Evolutionary conservation across 2,329 filamentous ascomycete species (phyloP), one percentile per base, ranked within the genome.

Genomic region (Arthroderma sp.): DNA sequence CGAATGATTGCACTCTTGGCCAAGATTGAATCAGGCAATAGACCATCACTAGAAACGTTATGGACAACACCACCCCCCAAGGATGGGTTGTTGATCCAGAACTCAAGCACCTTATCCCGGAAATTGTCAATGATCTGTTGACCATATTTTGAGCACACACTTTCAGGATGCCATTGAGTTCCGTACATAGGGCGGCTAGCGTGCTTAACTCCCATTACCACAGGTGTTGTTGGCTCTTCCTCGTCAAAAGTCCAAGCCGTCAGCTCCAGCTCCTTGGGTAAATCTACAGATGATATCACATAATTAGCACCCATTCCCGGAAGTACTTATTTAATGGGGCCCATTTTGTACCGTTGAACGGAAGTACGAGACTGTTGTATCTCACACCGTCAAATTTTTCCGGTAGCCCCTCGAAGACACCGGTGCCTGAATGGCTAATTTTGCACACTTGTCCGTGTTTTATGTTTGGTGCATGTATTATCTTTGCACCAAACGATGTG

Each of bases 391-490:
- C 43, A 23, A 61, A 61, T n/a, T 58, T 8, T 17, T 59, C 54
- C 2, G 61, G 74, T 1, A 88, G 76, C 1, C 74, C 76, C 0
- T 70, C 65, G 65, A 95, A 95, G 2, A 95, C 80, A 61, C 87
- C 84, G 5, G 70, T 70, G 0, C 73, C 72, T 2, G 69, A 67
- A 61, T 89, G 86, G 33, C 79, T 74, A 54, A 95, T 81, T 7
- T 75, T 71, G 58, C 85, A 81, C 19, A 94, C 82, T 73, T 94
- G 86, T 1, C 91, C 91, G 71, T 96, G 91, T 63, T 90, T 76
- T 0, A 89, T 89, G 58, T 85, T 79, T n/a, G 75, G 73, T 58
- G 95, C 73, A 61, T 82, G 79, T 55, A 81, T 76, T 17, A 95
- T 81, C 6, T 73, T 70, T 1, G 83, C 84, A 0, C 87, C 87